Conservation (phyloP, 805 yeast genomes). For the Yamadazyma olivae region DNA sequence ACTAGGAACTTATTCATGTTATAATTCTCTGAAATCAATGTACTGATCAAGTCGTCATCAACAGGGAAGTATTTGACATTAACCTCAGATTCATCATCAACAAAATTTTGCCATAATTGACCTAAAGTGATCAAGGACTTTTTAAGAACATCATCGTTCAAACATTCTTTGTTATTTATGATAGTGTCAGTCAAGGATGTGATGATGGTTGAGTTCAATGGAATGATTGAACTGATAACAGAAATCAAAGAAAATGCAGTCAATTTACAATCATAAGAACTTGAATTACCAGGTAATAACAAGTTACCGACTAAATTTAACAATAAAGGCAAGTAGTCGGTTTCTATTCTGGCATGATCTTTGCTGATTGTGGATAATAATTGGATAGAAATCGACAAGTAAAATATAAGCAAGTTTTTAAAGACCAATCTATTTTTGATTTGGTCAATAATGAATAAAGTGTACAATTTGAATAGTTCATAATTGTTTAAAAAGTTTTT, state of each 20-base stretch:
- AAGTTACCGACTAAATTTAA: slow-evolving; percentile 59
- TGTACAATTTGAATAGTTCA: slow-evolving; percentile 64
- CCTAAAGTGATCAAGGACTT: slow-evolving; percentile 39
- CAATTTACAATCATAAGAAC: slow-evolving; percentile 59
- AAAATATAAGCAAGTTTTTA: slow-evolving; percentile 73
- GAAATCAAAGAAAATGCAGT: slow-evolving; percentile 82
- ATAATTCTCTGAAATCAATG: slow-evolving; percentile 7
- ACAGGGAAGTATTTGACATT: slow-evolving; percentile 6
- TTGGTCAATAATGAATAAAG: slow-evolving; percentile 49
- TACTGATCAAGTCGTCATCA: slow-evolving; percentile 2
- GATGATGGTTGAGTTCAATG: slow-evolving; percentile 40
- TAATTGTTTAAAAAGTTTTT: slow-evolving; percentile 68
- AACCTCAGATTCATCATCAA: not conserved
- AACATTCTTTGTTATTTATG: slow-evolving; percentile 17
- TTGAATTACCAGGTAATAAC: slow-evolving; percentile 26
- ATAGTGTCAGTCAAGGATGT: slow-evolving; percentile 32
- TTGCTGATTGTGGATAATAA: slow-evolving; percentile 61
- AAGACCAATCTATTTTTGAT: slow-evolving; percentile 56
- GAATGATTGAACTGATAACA: slow-evolving; percentile 71
- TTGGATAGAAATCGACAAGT: slow-evolving; percentile 68
- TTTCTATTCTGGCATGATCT: slow-evolving; percentile 42
- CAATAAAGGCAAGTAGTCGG: slow-evolving; percentile 49
- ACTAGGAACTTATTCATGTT: slow-evolving; percentile 25
- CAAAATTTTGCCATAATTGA: slow-evolving; percentile 31
- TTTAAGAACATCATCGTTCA: slow-evolving; percentile 18